Percentiles rank a stretch among this genome's conserved stretches.
Evolutionary conservation across 2,329 filamentous ascomycete species (phyloP).

Genomic region (Penicillium paneum): DNA sequence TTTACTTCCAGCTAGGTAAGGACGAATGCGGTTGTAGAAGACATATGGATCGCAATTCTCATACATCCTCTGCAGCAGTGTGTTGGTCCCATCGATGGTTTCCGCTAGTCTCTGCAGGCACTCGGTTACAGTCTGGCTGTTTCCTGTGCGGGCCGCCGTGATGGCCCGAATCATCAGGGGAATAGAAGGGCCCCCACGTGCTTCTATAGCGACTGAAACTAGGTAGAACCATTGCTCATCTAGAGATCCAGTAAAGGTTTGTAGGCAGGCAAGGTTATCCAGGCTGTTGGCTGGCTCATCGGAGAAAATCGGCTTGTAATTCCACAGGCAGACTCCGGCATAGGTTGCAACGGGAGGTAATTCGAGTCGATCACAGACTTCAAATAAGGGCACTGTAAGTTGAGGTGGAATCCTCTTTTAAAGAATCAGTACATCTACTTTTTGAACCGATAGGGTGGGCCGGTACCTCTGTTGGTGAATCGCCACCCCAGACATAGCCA

Average conservation of each 20-base stretch:
- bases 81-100: slow-evolving; percentile 77
- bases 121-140: slow-evolving; percentile 68
- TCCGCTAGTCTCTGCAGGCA: slow-evolving; percentile 82
- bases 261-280: slow-evolving; percentile 81
- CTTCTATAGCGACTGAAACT: slow-evolving; percentile 92
- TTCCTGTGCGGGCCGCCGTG: slow-evolving; percentile 67
- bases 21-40: slow-evolving; percentile 95
- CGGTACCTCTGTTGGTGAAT: slow-evolving; percentile 66
- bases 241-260: slow-evolving; percentile 87
- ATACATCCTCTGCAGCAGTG: slow-evolving; percentile 81
- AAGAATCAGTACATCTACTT: slow-evolving; percentile 4
- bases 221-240: slow-evolving; percentile 99
- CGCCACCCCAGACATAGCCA: slow-evolving; percentile 85
- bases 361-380: slow-evolving; percentile 73
- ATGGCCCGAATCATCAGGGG: slow-evolving; percentile 88
- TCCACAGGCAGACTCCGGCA: slow-evolving; percentile 89
- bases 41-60: slow-evolving; percentile 91
- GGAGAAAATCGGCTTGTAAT: slow-evolving; percentile 87
- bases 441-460: neutral
- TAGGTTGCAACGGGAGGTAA: slow-evolving; percentile 92
- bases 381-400: slow-evolving; percentile 77
- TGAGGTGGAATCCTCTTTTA: slow-evolving; percentile 66
- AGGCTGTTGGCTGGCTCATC: slow-evolving; percentile 78
- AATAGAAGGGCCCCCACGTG: slow-evolving; percentile 80
- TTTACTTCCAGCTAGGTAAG: slow-evolving; percentile 92